A percentile compares a stretch with the other conserved stretches of the same genome.
Conservation (phyloP, 2,329 filamentous ascomycete species). For the Fusarium sp. region DNA sequence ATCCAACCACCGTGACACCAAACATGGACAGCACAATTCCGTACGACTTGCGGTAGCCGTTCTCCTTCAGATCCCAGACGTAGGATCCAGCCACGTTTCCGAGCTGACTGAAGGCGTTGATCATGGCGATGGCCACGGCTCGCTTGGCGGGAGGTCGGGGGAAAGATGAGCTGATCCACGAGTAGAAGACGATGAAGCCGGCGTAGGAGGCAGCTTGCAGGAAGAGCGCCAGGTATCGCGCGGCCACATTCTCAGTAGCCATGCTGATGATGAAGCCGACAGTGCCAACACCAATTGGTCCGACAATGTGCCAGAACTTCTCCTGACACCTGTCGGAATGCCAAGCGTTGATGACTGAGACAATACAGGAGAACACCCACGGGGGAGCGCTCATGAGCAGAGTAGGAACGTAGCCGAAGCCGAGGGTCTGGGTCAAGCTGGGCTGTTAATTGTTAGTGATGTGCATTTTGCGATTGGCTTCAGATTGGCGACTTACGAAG, state of each 20-base stretch:
- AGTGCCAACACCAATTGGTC: slow-evolving; percentile 68
- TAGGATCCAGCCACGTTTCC: slow-evolving; percentile 74
- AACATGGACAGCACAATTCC: slow-evolving; percentile 77
- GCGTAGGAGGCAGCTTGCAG: slow-evolving; percentile 72
- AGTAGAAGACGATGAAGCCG: slow-evolving; percentile 71
- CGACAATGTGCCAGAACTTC: slow-evolving; percentile 72
- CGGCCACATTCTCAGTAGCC: slow-evolving; percentile 68
- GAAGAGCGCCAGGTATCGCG: slow-evolving; percentile 73
- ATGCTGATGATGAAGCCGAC: slow-evolving; percentile 73
- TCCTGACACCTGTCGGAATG: slow-evolving; percentile 70
- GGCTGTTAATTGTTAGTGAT: slow-evolving; percentile 49
- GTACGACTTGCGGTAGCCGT: slow-evolving; percentile 76
- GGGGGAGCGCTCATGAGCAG: slow-evolving; percentile 71
- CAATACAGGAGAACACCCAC: slow-evolving; percentile 71
- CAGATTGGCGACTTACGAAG: slow-evolving; percentile 54
- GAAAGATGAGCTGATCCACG: slow-evolving; percentile 71
- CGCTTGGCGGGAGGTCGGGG: slow-evolving; percentile 73
- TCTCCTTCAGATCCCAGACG: slow-evolving; percentile 72
- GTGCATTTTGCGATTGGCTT: neutral
- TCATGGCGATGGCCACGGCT: slow-evolving; percentile 72
- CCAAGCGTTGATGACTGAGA: slow-evolving; percentile 70
- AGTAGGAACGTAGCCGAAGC: slow-evolving; percentile 67
- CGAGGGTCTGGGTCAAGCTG: slow-evolving; percentile 67
- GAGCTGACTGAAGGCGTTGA: slow-evolving; percentile 72
- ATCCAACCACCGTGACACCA: slow-evolving; percentile 69